phyloP scores from a whole-genome alignment of 208 protist genomes.

The Borovskyia barvae region DNA sequence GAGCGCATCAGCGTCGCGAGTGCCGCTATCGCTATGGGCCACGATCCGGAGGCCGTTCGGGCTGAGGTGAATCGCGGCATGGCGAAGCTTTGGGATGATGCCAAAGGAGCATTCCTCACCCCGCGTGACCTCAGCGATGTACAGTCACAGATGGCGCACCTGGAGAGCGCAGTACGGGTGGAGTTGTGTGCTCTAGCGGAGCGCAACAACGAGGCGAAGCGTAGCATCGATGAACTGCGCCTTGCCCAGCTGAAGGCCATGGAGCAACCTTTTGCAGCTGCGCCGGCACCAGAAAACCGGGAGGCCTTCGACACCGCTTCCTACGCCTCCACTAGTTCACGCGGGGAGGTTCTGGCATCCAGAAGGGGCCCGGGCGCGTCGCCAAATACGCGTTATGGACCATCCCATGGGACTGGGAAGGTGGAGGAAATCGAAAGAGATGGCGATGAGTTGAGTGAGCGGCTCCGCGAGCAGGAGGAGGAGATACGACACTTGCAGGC shows the following conservation, averaged over 20 bases:
- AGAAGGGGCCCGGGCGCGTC: too few species aligned
- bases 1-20: conserved; percentile 64
- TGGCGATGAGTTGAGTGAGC: neutral
- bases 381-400: too few species aligned
- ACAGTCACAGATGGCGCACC: conserved; percentile 46
- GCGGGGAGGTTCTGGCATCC: too few species aligned
- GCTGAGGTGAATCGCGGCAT: conserved; percentile 59
- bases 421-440: conserved; percentile 17
- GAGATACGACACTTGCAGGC: conserved; percentile 8
- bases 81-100: conserved; percentile 68
- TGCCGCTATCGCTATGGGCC: conserved; percentile 29
- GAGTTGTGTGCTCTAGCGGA: conserved; percentile 70
- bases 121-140: conserved; percentile 51
- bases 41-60: conserved; percentile 47
- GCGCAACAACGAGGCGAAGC: conserved; percentile 38
- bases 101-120: conserved; percentile 45
- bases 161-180: conserved; percentile 71
- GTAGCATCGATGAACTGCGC: conserved; percentile 26
- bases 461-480: conserved; percentile 2
- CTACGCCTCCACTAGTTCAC: too few species aligned
- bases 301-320: too few species aligned
- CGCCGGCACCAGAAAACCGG: neutral
- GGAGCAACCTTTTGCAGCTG: neutral
- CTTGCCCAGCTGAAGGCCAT: conserved; percentile 9
- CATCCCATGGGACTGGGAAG: too few species aligned